These are phyloP conservation scores for Arabis hirsuta DNA, from an alignment of 345 rosid genomes.

Conservation along the genomic window DNA sequence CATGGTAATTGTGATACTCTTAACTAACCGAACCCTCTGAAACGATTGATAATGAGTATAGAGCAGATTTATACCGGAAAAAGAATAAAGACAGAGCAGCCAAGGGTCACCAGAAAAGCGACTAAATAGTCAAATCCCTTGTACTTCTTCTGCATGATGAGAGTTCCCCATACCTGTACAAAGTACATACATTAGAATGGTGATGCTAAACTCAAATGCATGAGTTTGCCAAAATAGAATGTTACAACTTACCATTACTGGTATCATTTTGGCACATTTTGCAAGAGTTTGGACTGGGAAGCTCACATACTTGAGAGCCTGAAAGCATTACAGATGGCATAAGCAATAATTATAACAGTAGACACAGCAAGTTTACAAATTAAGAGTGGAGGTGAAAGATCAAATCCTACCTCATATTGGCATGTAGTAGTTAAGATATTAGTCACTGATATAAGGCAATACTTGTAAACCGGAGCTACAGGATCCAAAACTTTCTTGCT, in stretches of 20 bases:
- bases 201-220: constrained; percentile 4
- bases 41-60: neutral
- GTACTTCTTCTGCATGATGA: constrained; percentile 92
- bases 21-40: neutral
- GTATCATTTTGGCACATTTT: constrained; percentile 98
- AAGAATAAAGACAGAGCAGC: constrained; percentile 86
- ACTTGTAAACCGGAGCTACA: constrained; percentile 90
- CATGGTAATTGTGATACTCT: constrained; percentile 9
- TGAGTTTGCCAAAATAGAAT: neutral
- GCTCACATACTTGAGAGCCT: constrained; percentile 98
- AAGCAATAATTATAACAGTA: neutral
- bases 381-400: neutral
- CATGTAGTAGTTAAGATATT: constrained; percentile 93
- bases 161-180: constrained; percentile 80
- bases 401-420: constrained; percentile 78
- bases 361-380: too few species aligned
- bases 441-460: constrained; percentile 71
- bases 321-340: constrained; percentile 32
- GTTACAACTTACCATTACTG: constrained; percentile 75
- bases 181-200: neutral
- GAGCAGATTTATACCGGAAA: constrained; percentile 63
- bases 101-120: constrained; percentile 87
- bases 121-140: constrained; percentile 79
- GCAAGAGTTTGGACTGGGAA: constrained; percentile 96
- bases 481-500: constrained; percentile 85